Conservation (phyloP, 805 yeast species). For the Lipomyces kockii region DNA sequence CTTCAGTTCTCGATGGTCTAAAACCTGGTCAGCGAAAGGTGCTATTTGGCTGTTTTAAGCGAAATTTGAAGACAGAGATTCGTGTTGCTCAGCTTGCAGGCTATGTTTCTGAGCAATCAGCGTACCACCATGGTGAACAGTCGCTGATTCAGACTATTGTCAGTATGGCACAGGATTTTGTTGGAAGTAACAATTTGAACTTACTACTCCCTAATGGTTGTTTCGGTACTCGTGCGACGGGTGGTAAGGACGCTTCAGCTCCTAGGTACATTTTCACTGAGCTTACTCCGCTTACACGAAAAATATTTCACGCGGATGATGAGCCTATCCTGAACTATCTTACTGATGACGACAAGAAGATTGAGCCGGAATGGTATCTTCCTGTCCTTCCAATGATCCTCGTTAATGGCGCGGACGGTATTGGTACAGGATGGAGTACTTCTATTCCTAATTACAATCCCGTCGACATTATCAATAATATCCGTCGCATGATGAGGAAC, state of each 20-base stretch:
- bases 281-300: slow-evolving; percentile 72
- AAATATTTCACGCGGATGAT: slow-evolving; percentile 78
- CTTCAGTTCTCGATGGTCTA: slow-evolving; percentile 90
- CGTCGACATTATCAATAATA: slow-evolving; percentile 72
- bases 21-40: slow-evolving; percentile 98
- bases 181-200: slow-evolving; percentile 89
- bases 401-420: slow-evolving; percentile 96
- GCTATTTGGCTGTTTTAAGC: slow-evolving; percentile 81
- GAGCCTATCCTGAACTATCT: slow-evolving; percentile 75
- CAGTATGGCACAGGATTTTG: slow-evolving; percentile 92
- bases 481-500: slow-evolving; percentile 67
- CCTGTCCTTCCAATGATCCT: slow-evolving; percentile 95
- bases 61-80: slow-evolving; percentile 74
- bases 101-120: slow-evolving; percentile 84
- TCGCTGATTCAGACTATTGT: slow-evolving; percentile 88
- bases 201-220: slow-evolving; percentile 88
- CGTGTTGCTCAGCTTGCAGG: slow-evolving; percentile 92
- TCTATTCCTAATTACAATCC: slow-evolving; percentile 91
- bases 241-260: slow-evolving; percentile 99
- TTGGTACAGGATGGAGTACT: slow-evolving; percentile 99
- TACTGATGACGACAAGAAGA: slow-evolving; percentile 90
- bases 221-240: slow-evolving; percentile 93
- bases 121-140: slow-evolving; percentile 94
- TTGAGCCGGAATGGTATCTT: slow-evolving; percentile 93
- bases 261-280: slow-evolving; percentile 95